phyloP scores from a whole-genome alignment of 352 stramenopile species.

The Pythium phragmitis region DNA sequence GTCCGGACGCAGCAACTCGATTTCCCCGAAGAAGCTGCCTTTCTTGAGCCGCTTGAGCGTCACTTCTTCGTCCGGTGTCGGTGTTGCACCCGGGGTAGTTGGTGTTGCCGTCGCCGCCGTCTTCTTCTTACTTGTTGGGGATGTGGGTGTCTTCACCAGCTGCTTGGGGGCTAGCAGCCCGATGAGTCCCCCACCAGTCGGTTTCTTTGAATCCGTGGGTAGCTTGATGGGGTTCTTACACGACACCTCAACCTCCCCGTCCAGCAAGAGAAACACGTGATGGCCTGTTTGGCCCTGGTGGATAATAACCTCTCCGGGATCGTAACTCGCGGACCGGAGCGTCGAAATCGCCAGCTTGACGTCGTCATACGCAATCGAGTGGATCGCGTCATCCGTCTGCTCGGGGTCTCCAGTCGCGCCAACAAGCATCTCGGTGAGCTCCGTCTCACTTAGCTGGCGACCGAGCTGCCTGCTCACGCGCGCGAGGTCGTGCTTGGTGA shows the following conservation, averaged over 20 bases:
- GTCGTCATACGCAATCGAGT: conserved; percentile 73
- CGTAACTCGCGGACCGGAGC: conserved; percentile 64
- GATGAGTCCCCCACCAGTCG: conserved; percentile 29
- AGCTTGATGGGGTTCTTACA: conserved; percentile 75
- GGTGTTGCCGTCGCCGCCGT: background rate
- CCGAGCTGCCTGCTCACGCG: conserved; percentile 73
- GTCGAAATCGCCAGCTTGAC: conserved; percentile 85
- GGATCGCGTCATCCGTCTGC: conserved; percentile 42
- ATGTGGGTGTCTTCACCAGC: conserved; percentile 8
- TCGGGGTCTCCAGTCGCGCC: conserved; percentile 72
- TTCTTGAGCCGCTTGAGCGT: conserved; percentile 61
- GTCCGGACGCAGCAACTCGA: conserved; percentile 73
- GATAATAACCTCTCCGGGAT: conserved; percentile 70
- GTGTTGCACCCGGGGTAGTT: background rate
- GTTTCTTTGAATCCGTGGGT: conserved; percentile 23
- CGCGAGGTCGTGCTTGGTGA: conserved; percentile 72
- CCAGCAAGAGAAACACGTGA: conserved; percentile 75
- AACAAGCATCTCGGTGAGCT: conserved; percentile 85
- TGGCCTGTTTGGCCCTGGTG: conserved; percentile 70
- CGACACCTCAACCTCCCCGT: conserved; percentile 76
- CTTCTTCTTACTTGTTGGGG: background rate
- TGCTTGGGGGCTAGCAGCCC: conserved; percentile 30
- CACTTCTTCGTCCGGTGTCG: conserved; percentile 40
- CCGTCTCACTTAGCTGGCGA: conserved; percentile 66
- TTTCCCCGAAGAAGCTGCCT: conserved; percentile 78